Conservation (phyloP, 306 rosid genomes). For the Cicer chorassanicum region DNA sequence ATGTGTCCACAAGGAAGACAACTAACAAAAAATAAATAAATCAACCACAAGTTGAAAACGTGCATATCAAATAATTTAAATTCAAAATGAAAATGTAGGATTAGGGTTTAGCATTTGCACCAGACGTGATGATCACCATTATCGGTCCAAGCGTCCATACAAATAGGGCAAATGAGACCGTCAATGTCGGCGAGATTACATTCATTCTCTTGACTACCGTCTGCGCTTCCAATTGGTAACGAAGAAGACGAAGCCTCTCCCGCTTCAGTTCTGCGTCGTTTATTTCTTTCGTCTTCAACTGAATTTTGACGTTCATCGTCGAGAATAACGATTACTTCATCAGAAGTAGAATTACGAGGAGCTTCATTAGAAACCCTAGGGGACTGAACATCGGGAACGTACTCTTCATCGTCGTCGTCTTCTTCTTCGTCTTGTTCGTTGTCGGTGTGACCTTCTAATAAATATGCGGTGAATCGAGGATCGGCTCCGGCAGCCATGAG, state of each 20-base stretch:
- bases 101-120: conserved; percentile 44
- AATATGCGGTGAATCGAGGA: neutral
- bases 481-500: neutral
- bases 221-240: conserved; percentile 1
- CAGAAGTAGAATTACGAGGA: conserved; percentile 32
- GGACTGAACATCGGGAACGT: conserved; percentile 36
- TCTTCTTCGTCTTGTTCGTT: neutral
- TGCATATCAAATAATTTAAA: neutral
- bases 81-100: neutral
- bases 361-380: conserved; percentile 45
- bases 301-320: conserved; percentile 32
- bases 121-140: conserved; percentile 75
- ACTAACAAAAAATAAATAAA: conserved; percentile 48
- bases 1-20: conserved; percentile 97
- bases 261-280: conserved; percentile 69
- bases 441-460: neutral
- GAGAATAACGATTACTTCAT: conserved; percentile 20
- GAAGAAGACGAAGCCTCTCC: conserved; percentile 55
- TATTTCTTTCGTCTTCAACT: conserved; percentile 52
- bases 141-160: conserved; percentile 79
- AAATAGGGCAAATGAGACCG: conserved; percentile 81
- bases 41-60: neutral
- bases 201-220: conserved; percentile 59
- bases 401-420: conserved; percentile 39
- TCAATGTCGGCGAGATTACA: conserved; percentile 59